phyloP scores from a whole-genome alignment of 2,329 filamentous ascomycete species.

The Boeremia lycopersici region DNA sequence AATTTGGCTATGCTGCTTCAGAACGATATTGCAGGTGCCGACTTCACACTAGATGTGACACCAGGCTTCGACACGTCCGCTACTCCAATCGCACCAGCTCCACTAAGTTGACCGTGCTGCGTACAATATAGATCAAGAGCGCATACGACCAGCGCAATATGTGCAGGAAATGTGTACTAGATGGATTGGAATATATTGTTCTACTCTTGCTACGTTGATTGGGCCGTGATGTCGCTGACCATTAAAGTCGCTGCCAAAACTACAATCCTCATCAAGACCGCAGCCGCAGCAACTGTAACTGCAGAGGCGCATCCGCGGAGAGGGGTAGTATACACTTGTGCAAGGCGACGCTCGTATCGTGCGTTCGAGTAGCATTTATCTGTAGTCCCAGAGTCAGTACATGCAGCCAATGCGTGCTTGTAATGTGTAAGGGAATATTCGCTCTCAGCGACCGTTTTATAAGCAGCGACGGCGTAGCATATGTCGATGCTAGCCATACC shows the following conservation, averaged over 20 bases:
- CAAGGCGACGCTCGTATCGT: background rate
- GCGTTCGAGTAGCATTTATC: background rate
- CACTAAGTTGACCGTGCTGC: background rate
- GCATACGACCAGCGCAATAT: background rate
- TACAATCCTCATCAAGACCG: background rate
- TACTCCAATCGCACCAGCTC: background rate
- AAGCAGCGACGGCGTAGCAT: constrained; percentile 58
- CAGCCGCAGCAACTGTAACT: no score
- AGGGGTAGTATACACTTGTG: background rate
- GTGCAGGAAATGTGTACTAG: background rate
- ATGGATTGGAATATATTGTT: background rate
- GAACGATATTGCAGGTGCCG: background rate
- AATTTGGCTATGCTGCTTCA: constrained; percentile 20
- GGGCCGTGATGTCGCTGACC: background rate
- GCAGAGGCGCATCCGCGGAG: background rate
- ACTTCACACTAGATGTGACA: background rate
- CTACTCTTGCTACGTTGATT: background rate
- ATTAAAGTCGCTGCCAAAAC: background rate
- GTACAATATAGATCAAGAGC: background rate
- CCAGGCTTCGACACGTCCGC: background rate
- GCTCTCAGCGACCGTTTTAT: constrained; percentile 54
- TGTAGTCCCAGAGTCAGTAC: constrained; percentile 16
- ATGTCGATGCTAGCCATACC: constrained; percentile 57
- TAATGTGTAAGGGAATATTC: constrained; percentile 2
- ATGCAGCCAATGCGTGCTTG: background rate